phyloP scores from a whole-genome alignment of 768 basidiomycete species.

The Hygrophoropsis aurantiaca region DNA sequence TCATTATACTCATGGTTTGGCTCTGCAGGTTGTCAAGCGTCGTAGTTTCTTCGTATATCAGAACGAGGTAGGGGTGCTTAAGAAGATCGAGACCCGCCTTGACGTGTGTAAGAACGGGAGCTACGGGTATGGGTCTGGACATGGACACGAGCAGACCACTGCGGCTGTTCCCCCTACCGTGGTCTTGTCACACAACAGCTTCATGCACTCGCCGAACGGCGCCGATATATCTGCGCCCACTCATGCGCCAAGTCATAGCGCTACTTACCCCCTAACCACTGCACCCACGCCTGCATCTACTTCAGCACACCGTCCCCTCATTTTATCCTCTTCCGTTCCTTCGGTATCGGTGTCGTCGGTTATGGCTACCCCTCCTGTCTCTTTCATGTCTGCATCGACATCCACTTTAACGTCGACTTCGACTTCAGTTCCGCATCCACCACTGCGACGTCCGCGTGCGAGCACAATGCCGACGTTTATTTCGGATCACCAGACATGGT shows the following conservation, averaged over 20 bases:
- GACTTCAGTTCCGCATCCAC: not conserved
- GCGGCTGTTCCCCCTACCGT: conserved; percentile 8
- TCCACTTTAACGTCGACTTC: no score
- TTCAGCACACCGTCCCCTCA: conserved; percentile 19
- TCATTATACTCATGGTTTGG: not conserved
- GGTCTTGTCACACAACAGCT: no score
- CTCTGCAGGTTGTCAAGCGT: conserved; percentile 52
- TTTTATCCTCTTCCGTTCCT: conserved; percentile 3
- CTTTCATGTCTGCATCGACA: no score
- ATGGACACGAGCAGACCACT: conserved; percentile 17
- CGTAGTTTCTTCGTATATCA: conserved; percentile 93
- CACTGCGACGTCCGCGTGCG: conserved; percentile 57
- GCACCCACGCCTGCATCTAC: not conserved
- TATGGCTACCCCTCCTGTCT: not conserved
- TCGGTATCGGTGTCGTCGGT: not conserved
- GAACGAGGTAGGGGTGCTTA: conserved; percentile 70
- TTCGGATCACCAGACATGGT: conserved; percentile 87
- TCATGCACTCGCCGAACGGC: conserved; percentile 8
- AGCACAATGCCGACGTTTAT: conserved; percentile 66
- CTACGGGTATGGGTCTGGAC: conserved; percentile 13
- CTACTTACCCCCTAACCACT: not conserved
- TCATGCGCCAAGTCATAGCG: no score
- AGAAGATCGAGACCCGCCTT: conserved; percentile 62
- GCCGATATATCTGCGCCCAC: no score
- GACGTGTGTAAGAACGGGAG: conserved; percentile 25